Percentiles rank a stretch among this genome's conserved stretches.
These are phyloP conservation scores for Clavispora phyllophila DNA, from an alignment of 805 yeast species.

Conservation along the genomic window DNA sequence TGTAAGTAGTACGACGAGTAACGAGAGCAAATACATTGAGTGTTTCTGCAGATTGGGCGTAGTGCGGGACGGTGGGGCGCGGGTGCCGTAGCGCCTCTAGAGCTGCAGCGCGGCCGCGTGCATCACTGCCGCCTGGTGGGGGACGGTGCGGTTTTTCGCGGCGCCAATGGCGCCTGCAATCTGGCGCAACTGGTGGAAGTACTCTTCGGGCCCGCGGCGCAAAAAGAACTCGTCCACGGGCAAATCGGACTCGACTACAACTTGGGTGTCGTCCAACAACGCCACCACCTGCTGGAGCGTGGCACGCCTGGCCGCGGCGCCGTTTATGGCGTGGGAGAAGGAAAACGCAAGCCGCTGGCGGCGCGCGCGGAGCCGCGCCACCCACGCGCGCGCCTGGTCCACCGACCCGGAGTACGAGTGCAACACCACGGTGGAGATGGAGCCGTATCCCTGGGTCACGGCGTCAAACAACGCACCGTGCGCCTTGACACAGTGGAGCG, in stretches of 20 bases:
- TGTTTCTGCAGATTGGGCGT: too few relatives aligned
- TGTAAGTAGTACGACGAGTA: constrained; percentile 31
- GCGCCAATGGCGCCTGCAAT: not conserved
- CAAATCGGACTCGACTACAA: constrained; percentile 34
- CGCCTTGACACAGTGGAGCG: constrained; percentile 81
- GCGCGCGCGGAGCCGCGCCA: constrained; percentile 25
- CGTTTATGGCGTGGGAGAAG: constrained; percentile 48
- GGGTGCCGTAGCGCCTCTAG: too few relatives aligned
- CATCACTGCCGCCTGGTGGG: not conserved
- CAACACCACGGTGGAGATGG: constrained; percentile 47
- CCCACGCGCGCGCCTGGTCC: constrained; percentile 57
- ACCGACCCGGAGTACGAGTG: constrained; percentile 85
- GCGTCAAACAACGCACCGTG: constrained; percentile 57
- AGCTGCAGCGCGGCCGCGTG: not conserved
- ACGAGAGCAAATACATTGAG: not conserved
- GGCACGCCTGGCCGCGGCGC: constrained; percentile 24
- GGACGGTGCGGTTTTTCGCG: not conserved
- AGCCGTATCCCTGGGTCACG: constrained; percentile 19
- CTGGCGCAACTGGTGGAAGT: constrained; percentile 2
- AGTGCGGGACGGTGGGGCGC: too few relatives aligned
- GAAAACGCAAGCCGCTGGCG: constrained; percentile 42
- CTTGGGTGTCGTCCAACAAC: constrained; percentile 16
- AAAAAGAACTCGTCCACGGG: constrained; percentile 22
- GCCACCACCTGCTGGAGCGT: constrained; percentile 16
- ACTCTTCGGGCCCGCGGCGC: constrained; percentile 1